Evolutionary conservation across 371 early-diverging fungal species (phyloP).

Genomic region (Mucor indicus): DNA sequence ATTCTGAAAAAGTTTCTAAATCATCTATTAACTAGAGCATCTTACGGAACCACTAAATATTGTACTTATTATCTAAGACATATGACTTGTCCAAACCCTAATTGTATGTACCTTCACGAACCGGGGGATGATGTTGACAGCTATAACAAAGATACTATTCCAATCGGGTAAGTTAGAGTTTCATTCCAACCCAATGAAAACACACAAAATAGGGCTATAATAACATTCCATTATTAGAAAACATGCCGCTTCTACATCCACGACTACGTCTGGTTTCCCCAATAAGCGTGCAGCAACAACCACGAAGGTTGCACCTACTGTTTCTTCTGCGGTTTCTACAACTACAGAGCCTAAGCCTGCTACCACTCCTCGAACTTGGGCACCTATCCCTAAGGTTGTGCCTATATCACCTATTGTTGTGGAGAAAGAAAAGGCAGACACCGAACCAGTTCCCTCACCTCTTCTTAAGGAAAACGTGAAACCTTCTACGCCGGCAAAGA

Average conservation of each 20-base stretch:
- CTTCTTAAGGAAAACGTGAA: background rate
- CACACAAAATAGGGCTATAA: too few relatives aligned
- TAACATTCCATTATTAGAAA: slow-evolving; percentile 9
- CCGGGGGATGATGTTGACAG: slow-evolving; percentile 75
- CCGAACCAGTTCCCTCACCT: background rate
- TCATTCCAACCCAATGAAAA: too few relatives aligned
- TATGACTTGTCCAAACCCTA: slow-evolving; percentile 75
- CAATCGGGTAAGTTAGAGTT: slow-evolving; percentile 49
- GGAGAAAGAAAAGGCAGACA: slow-evolving; percentile 2
- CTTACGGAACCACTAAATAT: slow-evolving; percentile 89
- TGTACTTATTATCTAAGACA: slow-evolving; percentile 80
- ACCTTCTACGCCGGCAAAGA: slow-evolving; percentile 3
- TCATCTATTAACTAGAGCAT: slow-evolving; percentile 48
- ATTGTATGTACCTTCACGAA: slow-evolving; percentile 86
- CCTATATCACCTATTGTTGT: slow-evolving; percentile 23
- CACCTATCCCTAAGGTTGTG: slow-evolving; percentile 39
- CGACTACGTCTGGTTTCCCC: slow-evolving; percentile 17
- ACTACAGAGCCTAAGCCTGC: slow-evolving; percentile 7
- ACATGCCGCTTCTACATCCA: slow-evolving; percentile 15
- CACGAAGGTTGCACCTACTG: background rate
- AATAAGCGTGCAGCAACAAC: slow-evolving; percentile 31
- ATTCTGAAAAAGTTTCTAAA: background rate
- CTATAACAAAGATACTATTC: slow-evolving; percentile 50
- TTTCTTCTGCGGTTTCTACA: slow-evolving; percentile 1
- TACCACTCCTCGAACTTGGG: slow-evolving; percentile 31